Percentiles rank a stretch among this genome's conserved stretches.
These are phyloP conservation scores for Tetradesmus lagerheimii DNA, from an alignment of 139 green algal species.

Conservation along the genomic window DNA sequence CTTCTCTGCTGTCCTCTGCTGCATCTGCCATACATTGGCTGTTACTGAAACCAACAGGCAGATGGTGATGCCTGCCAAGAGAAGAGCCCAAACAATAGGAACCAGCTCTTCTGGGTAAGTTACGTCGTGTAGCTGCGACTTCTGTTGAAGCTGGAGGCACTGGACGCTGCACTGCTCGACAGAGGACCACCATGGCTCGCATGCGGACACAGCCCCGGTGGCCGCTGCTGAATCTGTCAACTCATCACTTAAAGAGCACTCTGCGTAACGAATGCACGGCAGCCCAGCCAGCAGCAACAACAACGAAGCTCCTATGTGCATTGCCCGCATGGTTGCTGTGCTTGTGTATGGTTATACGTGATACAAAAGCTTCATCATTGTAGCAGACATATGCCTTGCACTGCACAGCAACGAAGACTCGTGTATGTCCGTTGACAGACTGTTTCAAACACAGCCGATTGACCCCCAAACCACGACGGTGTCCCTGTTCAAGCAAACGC, in stretches of 20 bases:
- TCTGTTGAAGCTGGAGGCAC: slow-evolving; percentile 10
- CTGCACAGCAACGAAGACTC: background rate
- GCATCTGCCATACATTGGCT: background rate
- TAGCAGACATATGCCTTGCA: no score
- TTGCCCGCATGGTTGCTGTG: background rate
- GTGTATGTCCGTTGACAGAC: background rate
- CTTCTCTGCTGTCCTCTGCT: background rate
- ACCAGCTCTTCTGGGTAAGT: background rate
- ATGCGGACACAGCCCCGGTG: background rate
- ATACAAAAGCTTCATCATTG: background rate
- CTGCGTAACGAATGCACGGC: background rate
- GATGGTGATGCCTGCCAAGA: background rate
- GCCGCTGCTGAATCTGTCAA: background rate
- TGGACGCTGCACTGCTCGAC: background rate
- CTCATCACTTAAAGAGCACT: background rate
- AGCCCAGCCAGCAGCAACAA: background rate
- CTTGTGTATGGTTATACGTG: background rate
- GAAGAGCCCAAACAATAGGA: background rate
- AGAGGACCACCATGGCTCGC: slow-evolving; percentile 1
- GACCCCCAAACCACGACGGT: background rate
- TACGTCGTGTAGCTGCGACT: background rate
- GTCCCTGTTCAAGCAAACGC: no score
- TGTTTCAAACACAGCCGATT: background rate
- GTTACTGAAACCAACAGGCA: background rate
- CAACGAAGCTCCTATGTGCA: background rate